These are phyloP conservation scores for Pecoramyces ruminantium DNA, from an alignment of 192 early-diverging fungal genomes.

Conservation along the genomic window DNA sequence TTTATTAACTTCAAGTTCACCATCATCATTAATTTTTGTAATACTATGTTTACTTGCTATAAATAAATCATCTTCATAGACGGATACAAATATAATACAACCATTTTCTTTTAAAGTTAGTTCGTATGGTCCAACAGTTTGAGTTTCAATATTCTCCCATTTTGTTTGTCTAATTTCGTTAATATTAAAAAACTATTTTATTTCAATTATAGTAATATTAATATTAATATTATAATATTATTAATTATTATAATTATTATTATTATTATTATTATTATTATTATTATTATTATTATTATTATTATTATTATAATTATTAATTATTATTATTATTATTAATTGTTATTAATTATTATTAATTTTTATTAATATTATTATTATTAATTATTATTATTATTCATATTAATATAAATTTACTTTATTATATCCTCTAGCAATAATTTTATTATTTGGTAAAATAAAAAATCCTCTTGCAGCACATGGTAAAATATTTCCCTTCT, in stretches of 20 bases:
- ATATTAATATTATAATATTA: too few species aligned
- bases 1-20: background rate
- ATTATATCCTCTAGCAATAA: background rate
- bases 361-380: too few species aligned
- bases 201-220: background rate
- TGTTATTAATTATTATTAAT: too few species aligned
- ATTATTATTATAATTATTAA: too few species aligned
- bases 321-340: too few species aligned
- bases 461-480: background rate
- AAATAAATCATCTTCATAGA: conserved; percentile 40
- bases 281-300: too few species aligned
- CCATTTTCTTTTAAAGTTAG: conserved; percentile 92
- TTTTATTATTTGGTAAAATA: background rate
- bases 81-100: conserved; percentile 76
- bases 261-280: too few species aligned
- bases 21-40: conserved; percentile 7
- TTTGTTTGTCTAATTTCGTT: conserved; percentile 30
- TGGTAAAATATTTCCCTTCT: background rate
- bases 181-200: conserved; percentile 70
- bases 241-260: too few species aligned
- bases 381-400: too few species aligned
- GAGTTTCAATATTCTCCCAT: conserved; percentile 29
- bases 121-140: conserved; percentile 75
- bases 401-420: background rate
- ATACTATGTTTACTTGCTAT: conserved; percentile 80